phyloP scores from a whole-genome alignment of 805 yeast genomes.

The Saturnispora zaruensis region DNA sequence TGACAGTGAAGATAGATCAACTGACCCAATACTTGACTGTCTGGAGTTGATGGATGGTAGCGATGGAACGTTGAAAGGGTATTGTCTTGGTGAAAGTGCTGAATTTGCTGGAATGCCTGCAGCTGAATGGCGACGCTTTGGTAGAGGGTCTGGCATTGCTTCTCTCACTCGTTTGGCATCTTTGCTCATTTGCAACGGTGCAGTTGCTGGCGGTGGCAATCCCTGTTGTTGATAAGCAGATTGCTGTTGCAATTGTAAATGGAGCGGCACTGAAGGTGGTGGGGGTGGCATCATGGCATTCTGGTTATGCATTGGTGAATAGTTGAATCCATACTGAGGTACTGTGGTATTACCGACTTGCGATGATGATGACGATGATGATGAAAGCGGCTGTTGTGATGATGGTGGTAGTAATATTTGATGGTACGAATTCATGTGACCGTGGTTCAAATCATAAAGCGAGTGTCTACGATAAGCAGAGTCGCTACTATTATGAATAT shows the following conservation, averaged over 20 bases:
- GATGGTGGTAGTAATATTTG: neutral
- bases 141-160: constrained; percentile 18
- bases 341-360: neutral
- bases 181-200: neutral
- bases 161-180: constrained; percentile 22
- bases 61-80: neutral
- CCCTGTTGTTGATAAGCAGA: neutral
- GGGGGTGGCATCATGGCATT: neutral
- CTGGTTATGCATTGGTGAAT: neutral
- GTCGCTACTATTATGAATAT: neutral
- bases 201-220: neutral
- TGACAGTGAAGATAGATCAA: constrained; percentile 4
- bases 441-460: neutral
- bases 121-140: constrained; percentile 27
- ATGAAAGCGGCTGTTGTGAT: neutral
- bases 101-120: constrained; percentile 20
- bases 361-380: neutral
- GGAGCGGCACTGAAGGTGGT: constrained; percentile 20
- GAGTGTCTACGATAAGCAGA: neutral
- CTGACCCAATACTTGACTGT: constrained; percentile 12
- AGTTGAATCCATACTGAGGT: neutral
- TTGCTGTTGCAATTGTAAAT: constrained; percentile 15
- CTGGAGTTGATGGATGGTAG: constrained; percentile 7
- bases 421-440: neutral
- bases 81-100: constrained; percentile 18